phyloP scores from a whole-genome alignment of 2,329 filamentous ascomycete genomes.

The Sphaerostilbella broomeana region DNA sequence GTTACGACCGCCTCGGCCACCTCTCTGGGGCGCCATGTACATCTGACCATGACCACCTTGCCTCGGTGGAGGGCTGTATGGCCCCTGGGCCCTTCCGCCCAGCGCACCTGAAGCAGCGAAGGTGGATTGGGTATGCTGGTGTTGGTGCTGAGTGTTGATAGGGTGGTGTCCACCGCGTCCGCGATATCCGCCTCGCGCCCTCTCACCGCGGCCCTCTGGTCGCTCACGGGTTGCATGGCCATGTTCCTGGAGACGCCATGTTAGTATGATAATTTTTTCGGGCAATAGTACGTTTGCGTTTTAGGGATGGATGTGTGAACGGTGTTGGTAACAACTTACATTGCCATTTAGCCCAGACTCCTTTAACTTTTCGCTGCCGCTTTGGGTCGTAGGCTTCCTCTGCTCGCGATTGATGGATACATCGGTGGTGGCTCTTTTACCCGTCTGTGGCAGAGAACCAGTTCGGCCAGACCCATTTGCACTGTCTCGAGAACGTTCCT shows the following conservation, averaged over 20 bases:
- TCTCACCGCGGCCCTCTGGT: slow-evolving; percentile 34
- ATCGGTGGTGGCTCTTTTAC: slow-evolving; percentile 43
- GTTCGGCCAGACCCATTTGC: slow-evolving; percentile 28
- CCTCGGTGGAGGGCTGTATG: slow-evolving; percentile 40
- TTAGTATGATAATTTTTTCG: slow-evolving; percentile 1
- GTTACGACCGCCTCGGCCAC: slow-evolving; percentile 31
- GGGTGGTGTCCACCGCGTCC: slow-evolving; percentile 39
- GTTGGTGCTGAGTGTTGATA: slow-evolving; percentile 29
- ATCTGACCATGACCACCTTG: slow-evolving; percentile 33
- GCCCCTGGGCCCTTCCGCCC: slow-evolving; percentile 29
- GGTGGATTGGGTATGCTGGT: slow-evolving; percentile 24
- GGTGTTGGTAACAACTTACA: slow-evolving; percentile 30
- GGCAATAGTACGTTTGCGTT: neutral
- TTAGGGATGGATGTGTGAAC: too few relatives aligned
- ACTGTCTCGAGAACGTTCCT: slow-evolving; percentile 32
- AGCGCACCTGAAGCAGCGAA: slow-evolving; percentile 31
- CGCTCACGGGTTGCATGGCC: slow-evolving; percentile 25
- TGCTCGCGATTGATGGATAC: slow-evolving; percentile 34
- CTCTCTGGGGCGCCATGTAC: slow-evolving; percentile 28
- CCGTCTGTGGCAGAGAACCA: slow-evolving; percentile 29
- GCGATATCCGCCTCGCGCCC: slow-evolving; percentile 39
- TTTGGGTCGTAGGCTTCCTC: slow-evolving; percentile 36
- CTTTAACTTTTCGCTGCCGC: slow-evolving; percentile 36
- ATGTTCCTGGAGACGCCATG: slow-evolving; percentile 20
- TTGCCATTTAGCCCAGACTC: slow-evolving; percentile 27